phyloP scores from a whole-genome alignment of 228 moss, liverwort and hornwort genomes.

The Sphagnum magellanicum region DNA sequence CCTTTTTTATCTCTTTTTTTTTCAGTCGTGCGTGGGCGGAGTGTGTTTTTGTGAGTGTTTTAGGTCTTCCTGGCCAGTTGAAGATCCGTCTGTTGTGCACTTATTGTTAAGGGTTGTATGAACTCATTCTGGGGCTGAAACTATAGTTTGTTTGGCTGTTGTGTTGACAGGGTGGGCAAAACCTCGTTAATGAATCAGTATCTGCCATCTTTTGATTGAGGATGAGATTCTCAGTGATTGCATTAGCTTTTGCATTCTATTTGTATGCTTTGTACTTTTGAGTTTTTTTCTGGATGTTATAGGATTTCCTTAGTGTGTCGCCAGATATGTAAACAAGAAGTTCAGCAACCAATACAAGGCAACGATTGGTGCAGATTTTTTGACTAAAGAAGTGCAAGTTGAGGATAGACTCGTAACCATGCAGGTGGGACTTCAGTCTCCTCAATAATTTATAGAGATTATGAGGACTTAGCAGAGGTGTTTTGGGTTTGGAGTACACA shows the following conservation, averaged over 20 bases:
- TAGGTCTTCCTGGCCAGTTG: too few relatives aligned
- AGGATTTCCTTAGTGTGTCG: constrained; percentile 14
- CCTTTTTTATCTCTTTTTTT: too few relatives aligned
- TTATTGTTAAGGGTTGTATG: too few relatives aligned
- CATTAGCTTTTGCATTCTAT: neutral
- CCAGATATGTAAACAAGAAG: constrained; percentile 94
- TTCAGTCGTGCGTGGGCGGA: too few relatives aligned
- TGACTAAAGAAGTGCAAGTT: constrained; percentile 61
- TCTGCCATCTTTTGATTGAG: neutral
- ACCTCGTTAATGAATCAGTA: neutral
- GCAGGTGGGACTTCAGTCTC: constrained; percentile 30
- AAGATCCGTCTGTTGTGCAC: too few relatives aligned
- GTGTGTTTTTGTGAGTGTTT: too few relatives aligned
- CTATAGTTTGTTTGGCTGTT: too few relatives aligned
- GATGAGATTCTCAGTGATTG: neutral
- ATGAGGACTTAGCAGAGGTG: too few relatives aligned
- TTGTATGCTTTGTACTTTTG: neutral
- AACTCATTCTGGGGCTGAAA: too few relatives aligned
- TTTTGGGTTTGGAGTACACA: too few relatives aligned
- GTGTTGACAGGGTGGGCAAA: neutral
- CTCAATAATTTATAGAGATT: neutral
- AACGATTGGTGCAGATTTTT: constrained; percentile 53
- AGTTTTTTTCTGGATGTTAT: neutral
- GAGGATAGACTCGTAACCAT: constrained; percentile 57
- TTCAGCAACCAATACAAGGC: constrained; percentile 89